These are phyloP conservation scores for Plasmopara muralis DNA, from an alignment of 352 stramenopile genomes.

Conservation along the genomic window DNA sequence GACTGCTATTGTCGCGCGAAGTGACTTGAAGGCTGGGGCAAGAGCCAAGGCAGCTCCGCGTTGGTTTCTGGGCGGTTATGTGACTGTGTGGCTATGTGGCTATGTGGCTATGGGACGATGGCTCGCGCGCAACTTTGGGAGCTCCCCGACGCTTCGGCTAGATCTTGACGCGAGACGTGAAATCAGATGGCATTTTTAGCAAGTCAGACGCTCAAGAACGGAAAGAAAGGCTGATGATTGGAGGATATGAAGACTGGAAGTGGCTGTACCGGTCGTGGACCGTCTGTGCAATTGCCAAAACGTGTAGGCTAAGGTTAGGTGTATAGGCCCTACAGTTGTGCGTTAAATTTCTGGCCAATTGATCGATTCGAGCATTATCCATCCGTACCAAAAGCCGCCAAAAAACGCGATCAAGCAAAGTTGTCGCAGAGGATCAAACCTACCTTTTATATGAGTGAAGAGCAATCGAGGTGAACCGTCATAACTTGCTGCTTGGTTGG, in stretches of 20 bases:
- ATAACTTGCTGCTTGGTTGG: too few species aligned
- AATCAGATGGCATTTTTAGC: constrained; percentile 5
- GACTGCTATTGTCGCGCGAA: constrained; percentile 1
- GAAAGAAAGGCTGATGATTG: neutral
- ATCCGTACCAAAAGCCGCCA: too few species aligned
- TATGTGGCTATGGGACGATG: constrained; percentile 5
- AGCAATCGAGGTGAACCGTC: too few species aligned
- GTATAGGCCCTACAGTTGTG: too few species aligned
- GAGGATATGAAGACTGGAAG: neutral
- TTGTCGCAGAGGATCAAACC: too few species aligned
- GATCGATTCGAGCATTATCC: too few species aligned
- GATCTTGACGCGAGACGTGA: constrained; percentile 12
- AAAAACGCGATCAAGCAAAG: too few species aligned
- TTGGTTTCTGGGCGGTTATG: constrained; percentile 16
- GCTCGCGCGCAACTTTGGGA: constrained; percentile 8
- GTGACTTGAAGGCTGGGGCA: constrained; percentile 1
- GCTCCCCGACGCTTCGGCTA: constrained; percentile 25
- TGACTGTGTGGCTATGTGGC: constrained; percentile 1
- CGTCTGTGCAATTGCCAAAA: constrained; percentile 3
- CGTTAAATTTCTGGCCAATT: too few species aligned
- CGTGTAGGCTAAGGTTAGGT: neutral
- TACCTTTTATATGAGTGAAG: too few species aligned
- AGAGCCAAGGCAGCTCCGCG: neutral
- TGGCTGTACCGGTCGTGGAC: constrained; percentile 2
- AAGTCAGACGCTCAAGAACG: neutral